Base-by-base conservation (phyloP, 306 rosid species). In the Fragaria vesca region DNA sequence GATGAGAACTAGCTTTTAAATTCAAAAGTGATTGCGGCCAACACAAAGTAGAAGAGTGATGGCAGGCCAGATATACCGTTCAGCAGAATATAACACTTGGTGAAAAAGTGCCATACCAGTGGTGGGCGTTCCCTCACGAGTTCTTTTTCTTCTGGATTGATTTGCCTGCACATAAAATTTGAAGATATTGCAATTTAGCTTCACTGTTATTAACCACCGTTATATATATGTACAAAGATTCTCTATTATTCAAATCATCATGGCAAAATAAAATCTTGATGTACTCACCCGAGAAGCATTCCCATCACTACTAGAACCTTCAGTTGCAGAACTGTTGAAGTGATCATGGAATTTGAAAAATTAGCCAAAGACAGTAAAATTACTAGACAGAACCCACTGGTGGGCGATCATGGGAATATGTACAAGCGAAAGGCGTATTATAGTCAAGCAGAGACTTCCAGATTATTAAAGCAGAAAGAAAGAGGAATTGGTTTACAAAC, bases 231-330 rank as follows among this genome's bases (percentile, higher is more conserved):
- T 32, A 78, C 77, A 21, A 46, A 20, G 12, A 55, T 55, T n/a
- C 28, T n/a, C 12, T n/a, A 55, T 18, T 55, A 20, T 5, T n/a
- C 12, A n/a, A 55, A 55, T 55, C 10, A 4, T n/a, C 11, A 20
- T 20, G 28, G 28, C 1, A 55, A 2, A 55, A 55, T 2, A 8
- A 20, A 6, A 55, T 52, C 11, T 9, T n/a, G 62, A 73, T 38
- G 69, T 73, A 81, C 91, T 90, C 72, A 95, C 99, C 93, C 88
- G 79, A 54, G 90, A 66, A 75, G 94, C 88, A 80, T 85, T 91
- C 81, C 90, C 91, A 58, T 85, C 91, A 87, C 99, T 95, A 83
- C 94, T 93, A 32, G 96, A 88, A 77, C 90, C 97, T 69, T 91
- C 96, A 4, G 94, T 88, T 62, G 82, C 94, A 77, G 40, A 76